Percentiles rank a stretch among this genome's conserved stretches.
Conservation (phyloP, 495 filamentous ascomycete species). For the Podospora didyma region DNA sequence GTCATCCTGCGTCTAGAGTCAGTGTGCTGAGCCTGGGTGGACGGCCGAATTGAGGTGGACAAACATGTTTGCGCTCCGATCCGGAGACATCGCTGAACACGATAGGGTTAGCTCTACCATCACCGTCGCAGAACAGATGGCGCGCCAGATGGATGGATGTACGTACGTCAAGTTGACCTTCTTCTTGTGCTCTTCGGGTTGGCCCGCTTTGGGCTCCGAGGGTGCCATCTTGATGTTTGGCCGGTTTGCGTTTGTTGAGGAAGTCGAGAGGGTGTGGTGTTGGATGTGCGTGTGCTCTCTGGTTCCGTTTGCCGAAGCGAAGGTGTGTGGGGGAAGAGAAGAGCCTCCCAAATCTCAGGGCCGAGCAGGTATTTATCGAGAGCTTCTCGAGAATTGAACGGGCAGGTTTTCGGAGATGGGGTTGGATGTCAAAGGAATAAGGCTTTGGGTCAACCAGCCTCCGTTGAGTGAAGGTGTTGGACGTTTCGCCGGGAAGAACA, state of each 20-base stretch:
- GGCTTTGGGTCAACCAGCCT: constrained; percentile 3
- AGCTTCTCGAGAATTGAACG: too few species aligned
- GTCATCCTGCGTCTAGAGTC: constrained; percentile 58
- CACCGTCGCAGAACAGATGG: not conserved
- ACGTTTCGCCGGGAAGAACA: constrained; percentile 14
- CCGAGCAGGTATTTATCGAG: constrained; percentile 5
- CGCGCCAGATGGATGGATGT: not conserved
- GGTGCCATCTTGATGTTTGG: not conserved
- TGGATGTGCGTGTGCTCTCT: not conserved
- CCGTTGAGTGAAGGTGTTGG: constrained; percentile 7
- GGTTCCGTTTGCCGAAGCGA: not conserved
- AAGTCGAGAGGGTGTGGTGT: not conserved
- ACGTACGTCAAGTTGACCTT: constrained; percentile 90
- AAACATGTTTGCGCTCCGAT: constrained; percentile 79
- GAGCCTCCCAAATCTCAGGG: not conserved
- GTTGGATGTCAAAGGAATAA: constrained; percentile 2
- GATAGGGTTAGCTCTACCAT: constrained; percentile 25
- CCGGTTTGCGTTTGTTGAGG: not conserved
- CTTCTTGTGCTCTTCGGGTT: constrained; percentile 70
- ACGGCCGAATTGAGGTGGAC: constrained; percentile 29
- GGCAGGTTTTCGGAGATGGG: constrained; percentile 5
- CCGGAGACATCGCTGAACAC: constrained; percentile 78
- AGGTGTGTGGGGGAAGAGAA: not conserved
- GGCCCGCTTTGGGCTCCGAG: constrained; percentile 29
- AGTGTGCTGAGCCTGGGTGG: constrained; percentile 15